A percentile compares a stretch with the other conserved stretches of the same genome.
Conservation (phyloP, 148 eudicot genomes). For the Rheum nobile region DNA sequence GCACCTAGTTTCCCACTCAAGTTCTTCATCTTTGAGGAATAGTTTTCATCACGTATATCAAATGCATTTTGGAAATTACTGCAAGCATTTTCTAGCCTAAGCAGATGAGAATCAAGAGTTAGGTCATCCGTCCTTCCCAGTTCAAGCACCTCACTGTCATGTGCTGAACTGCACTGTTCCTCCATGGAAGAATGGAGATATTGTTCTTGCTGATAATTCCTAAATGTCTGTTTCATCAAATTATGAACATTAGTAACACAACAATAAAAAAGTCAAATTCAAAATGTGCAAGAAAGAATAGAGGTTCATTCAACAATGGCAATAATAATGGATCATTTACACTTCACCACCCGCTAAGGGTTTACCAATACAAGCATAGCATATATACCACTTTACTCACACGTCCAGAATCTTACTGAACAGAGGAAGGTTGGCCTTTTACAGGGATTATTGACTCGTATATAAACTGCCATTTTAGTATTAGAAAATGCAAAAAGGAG, state of each 20-base stretch:
- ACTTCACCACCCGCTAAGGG: neutral
- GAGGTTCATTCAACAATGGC: neutral
- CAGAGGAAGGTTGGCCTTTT: neutral
- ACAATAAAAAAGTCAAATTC: neutral
- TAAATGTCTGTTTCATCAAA: constrained; percentile 15
- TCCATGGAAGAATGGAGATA: constrained; percentile 25
- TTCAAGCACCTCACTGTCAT: constrained; percentile 11
- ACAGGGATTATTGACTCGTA: neutral
- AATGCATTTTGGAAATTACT: constrained; percentile 9
- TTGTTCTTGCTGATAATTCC: constrained; percentile 7
- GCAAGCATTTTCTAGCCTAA: constrained; percentile 13
- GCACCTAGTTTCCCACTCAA: constrained; percentile 22
- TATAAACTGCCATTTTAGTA: neutral
- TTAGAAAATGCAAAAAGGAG: neutral
- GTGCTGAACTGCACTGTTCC: constrained; percentile 11
- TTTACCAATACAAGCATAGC: neutral
- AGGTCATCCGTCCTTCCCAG: constrained; percentile 13
- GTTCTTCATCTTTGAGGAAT: constrained; percentile 35
- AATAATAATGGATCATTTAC: neutral
- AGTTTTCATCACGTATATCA: constrained; percentile 12
- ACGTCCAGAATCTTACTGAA: neutral
- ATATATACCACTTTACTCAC: neutral
- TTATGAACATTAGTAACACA: neutral
- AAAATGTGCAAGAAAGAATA: neutral
- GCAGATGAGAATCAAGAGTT: constrained; percentile 23